A percentile compares a stretch with the other conserved stretches of the same genome.
Evolutionary conservation across 345 rosid species (phyloP).

Genomic region (Aquilaria malaccensis): DNA sequence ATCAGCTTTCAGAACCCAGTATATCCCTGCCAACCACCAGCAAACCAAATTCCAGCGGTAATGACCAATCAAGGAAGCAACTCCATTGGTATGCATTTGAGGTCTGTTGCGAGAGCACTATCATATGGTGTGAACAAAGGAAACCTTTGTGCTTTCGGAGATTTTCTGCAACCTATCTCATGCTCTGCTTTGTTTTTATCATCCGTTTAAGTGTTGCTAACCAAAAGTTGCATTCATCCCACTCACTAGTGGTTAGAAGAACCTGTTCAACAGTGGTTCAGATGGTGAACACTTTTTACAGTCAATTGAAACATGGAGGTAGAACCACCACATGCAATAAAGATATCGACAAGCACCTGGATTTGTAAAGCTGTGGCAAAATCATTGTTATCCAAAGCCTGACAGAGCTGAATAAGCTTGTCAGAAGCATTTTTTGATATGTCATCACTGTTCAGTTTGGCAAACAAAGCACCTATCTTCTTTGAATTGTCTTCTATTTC

Average conservation of each 20-base stretch:
- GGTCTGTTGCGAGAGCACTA: neutral
- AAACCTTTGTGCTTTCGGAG: neutral
- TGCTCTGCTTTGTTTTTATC: slow-evolving; percentile 83
- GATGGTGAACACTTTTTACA: no score
- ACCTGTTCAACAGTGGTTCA: slow-evolving; percentile 36
- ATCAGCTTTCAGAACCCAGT: slow-evolving; percentile 11
- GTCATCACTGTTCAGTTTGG: slow-evolving; percentile 85
- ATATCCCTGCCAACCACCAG: slow-evolving; percentile 10
- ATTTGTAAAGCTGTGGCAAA: slow-evolving; percentile 77
- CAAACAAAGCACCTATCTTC: slow-evolving; percentile 89
- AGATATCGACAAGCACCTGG: slow-evolving; percentile 46
- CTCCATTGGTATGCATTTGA: slow-evolving; percentile 22
- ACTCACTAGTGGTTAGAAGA: slow-evolving; percentile 84
- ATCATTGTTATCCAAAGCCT: slow-evolving; percentile 77
- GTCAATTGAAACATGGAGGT: neutral
- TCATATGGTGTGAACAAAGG: slow-evolving; percentile 3
- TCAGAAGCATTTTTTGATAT: slow-evolving; percentile 89
- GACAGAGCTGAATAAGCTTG: slow-evolving; percentile 84
- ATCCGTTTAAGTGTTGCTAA: slow-evolving; percentile 82
- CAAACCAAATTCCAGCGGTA: slow-evolving; percentile 14
- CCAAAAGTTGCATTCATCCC: slow-evolving; percentile 99
- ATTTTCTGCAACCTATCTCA: slow-evolving; percentile 40
- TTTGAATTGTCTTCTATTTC: slow-evolving; percentile 96
- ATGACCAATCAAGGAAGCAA: slow-evolving; percentile 2
- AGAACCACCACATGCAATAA: no score